Conservation (phyloP, 2,329 filamentous ascomycete species). For the Trichoderma oligosporum region DNA sequence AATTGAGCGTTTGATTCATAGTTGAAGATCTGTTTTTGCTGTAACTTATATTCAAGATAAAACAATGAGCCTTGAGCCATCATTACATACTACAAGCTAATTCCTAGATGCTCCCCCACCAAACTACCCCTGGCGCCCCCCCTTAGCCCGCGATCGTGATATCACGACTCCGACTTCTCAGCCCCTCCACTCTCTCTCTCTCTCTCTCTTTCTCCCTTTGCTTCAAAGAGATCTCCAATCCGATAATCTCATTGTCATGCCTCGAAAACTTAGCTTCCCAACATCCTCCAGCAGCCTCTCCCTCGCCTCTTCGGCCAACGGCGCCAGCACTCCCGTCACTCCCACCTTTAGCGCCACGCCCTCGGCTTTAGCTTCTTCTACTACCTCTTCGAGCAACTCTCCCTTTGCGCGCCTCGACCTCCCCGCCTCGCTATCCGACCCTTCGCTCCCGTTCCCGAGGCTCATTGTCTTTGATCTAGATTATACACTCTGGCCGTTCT, state of each 20-base stretch:
- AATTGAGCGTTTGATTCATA: no score
- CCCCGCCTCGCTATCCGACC: constrained; percentile 47
- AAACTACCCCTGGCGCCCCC: no score
- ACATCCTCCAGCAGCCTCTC: constrained; percentile 21
- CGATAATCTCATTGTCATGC: neutral
- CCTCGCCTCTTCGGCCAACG: constrained; percentile 24
- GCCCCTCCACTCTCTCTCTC: neutral
- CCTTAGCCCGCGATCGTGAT: no score
- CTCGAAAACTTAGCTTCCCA: constrained; percentile 12
- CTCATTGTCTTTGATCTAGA: constrained; percentile 93
- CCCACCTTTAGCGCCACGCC: constrained; percentile 31
- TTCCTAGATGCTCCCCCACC: no score
- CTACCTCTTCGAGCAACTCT: constrained; percentile 5
- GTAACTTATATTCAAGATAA: no score
- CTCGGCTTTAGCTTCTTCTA: neutral
- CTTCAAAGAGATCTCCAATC: neutral
- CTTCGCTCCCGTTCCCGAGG: constrained; percentile 66
- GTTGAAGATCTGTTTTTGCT: no score
- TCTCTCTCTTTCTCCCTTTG: neutral
- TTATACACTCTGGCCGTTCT: constrained; percentile 99
- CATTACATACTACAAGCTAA: no score
- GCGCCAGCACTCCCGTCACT: constrained; percentile 27
- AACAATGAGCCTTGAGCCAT: no score
- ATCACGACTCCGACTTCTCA: neutral
- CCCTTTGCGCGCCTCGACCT: constrained; percentile 22